phyloP scores from a whole-genome alignment of 1,139 yeast genomes.

The Kurtzmaniella quercitrusa region DNA sequence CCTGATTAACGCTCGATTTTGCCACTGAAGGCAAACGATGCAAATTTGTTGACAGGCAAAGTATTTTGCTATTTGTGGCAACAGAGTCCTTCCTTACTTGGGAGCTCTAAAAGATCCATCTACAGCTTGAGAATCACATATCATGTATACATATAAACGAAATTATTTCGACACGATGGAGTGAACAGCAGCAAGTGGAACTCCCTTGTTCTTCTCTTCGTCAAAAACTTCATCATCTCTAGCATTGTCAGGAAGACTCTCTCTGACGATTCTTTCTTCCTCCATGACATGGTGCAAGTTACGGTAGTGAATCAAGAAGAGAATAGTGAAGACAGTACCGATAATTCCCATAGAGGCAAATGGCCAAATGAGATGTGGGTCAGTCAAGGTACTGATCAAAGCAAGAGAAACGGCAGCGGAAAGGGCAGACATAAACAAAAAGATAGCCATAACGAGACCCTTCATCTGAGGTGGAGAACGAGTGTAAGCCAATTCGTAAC shows the following conservation, averaged over 20 bases:
- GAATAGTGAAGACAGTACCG: slow-evolving; percentile 38
- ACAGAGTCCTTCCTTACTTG: no score
- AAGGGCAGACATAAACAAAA: slow-evolving; percentile 56
- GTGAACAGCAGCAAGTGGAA: not conserved
- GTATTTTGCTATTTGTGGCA: no score
- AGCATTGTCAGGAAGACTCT: slow-evolving; percentile 8
- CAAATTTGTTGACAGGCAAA: no score
- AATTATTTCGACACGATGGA: not conserved
- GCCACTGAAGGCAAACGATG: no score
- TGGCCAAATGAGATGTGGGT: slow-evolving; percentile 54
- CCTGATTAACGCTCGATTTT: no score
- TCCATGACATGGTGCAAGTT: slow-evolving; percentile 52
- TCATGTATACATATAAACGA: not conserved
- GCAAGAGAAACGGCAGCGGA: slow-evolving; percentile 59
- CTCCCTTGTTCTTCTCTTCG: not conserved
- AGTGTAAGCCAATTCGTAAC: slow-evolving; percentile 67
- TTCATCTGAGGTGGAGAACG: slow-evolving; percentile 66
- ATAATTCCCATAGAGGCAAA: slow-evolving; percentile 49
- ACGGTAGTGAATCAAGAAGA: slow-evolving; percentile 46
- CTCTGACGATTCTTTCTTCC: slow-evolving; percentile 30
- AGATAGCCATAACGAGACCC: slow-evolving; percentile 64
- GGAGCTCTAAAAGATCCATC: no score
- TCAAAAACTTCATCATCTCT: no score
- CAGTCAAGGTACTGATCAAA: slow-evolving; percentile 48
- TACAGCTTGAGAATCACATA: no score